Evolutionary conservation across 2,329 filamentous ascomycete genomes (phyloP).

Genomic region (Apiospora aurea): DNA sequence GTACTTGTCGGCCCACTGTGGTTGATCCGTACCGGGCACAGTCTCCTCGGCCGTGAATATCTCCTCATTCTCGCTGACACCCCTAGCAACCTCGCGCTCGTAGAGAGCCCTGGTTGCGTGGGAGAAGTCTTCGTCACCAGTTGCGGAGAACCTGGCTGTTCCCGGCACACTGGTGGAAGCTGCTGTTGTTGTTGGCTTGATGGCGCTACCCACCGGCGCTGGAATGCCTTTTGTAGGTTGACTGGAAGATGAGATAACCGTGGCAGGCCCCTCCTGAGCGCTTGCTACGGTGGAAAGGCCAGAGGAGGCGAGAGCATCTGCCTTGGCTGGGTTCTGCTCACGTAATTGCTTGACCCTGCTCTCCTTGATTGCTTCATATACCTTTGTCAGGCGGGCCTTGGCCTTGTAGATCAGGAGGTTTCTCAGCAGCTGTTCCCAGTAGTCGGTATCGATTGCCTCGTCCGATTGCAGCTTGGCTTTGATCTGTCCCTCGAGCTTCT

Average conservation of each 20-base stretch:
- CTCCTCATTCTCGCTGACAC: slow-evolving; percentile 92
- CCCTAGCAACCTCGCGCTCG: slow-evolving; percentile 90
- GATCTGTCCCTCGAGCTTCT: slow-evolving; percentile 86
- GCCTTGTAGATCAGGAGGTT: slow-evolving; percentile 92
- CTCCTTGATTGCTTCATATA: slow-evolving; percentile 78
- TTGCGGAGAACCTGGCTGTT: slow-evolving; percentile 72
- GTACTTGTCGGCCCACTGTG: slow-evolving; percentile 85
- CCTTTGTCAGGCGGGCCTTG: slow-evolving; percentile 79
- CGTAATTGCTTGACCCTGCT: slow-evolving; percentile 72
- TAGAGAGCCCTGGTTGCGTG: slow-evolving; percentile 88
- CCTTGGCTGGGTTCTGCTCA: slow-evolving; percentile 72
- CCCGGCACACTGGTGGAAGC: slow-evolving; percentile 56
- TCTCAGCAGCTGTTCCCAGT: slow-evolving; percentile 92
- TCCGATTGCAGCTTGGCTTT: slow-evolving; percentile 84
- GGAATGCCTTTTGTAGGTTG: slow-evolving; percentile 29
- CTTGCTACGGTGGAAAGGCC: slow-evolving; percentile 46
- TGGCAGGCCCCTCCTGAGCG: slow-evolving; percentile 32
- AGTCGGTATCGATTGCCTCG: slow-evolving; percentile 94
- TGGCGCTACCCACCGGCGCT: slow-evolving; percentile 34
- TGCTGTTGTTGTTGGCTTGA: background rate
- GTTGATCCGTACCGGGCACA: slow-evolving; percentile 69
- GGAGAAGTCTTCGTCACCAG: slow-evolving; percentile 80
- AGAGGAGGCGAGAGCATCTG: slow-evolving; percentile 49
- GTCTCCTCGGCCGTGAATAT: slow-evolving; percentile 92
- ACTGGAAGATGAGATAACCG: slow-evolving; percentile 38